These are phyloP conservation scores for Elongisporangium prolatum DNA, from an alignment of 352 stramenopile genomes.

Conservation along the genomic window DNA sequence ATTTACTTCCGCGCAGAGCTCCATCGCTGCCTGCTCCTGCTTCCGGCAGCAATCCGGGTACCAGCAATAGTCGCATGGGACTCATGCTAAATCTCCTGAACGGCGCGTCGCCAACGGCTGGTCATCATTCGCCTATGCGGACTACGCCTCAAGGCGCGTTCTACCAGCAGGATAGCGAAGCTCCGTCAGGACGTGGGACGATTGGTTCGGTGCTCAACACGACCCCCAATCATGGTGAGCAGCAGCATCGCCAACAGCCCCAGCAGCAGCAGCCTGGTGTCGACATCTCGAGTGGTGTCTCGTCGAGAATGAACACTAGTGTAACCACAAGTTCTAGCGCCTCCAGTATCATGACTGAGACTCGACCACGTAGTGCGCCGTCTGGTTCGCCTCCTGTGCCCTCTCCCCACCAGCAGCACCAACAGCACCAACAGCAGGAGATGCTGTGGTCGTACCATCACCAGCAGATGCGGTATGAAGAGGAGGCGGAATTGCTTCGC, in stretches of 20 bases:
- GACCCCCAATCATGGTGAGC: slow-evolving; percentile 8
- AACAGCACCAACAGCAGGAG: slow-evolving; percentile 40
- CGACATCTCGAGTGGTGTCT: slow-evolving; percentile 11
- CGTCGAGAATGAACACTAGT: slow-evolving; percentile 26
- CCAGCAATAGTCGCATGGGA: slow-evolving; percentile 46
- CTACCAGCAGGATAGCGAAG: not conserved
- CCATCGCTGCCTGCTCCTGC: slow-evolving; percentile 1
- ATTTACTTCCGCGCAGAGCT: slow-evolving; percentile 43
- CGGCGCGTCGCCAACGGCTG: slow-evolving; percentile 40
- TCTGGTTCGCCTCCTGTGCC: slow-evolving; percentile 18
- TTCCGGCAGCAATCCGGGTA: slow-evolving; percentile 1
- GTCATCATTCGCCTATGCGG: slow-evolving; percentile 33
- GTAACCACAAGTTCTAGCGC: slow-evolving; percentile 14
- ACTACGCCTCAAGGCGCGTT: not conserved
- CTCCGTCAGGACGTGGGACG: not conserved
- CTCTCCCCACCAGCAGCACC: slow-evolving; percentile 11
- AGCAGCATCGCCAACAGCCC: slow-evolving; percentile 31
- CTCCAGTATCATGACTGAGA: slow-evolving; percentile 15
- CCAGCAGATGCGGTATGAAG: slow-evolving; percentile 66
- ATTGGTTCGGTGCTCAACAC: slow-evolving; percentile 7
- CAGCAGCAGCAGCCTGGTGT: slow-evolving; percentile 22
- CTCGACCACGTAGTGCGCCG: slow-evolving; percentile 14
- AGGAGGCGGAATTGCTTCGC: slow-evolving; percentile 69
- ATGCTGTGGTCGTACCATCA: slow-evolving; percentile 71
- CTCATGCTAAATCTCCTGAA: slow-evolving; percentile 81